Conservation (phyloP, 1,139 yeast species). For the Komagataea norvegica region DNA sequence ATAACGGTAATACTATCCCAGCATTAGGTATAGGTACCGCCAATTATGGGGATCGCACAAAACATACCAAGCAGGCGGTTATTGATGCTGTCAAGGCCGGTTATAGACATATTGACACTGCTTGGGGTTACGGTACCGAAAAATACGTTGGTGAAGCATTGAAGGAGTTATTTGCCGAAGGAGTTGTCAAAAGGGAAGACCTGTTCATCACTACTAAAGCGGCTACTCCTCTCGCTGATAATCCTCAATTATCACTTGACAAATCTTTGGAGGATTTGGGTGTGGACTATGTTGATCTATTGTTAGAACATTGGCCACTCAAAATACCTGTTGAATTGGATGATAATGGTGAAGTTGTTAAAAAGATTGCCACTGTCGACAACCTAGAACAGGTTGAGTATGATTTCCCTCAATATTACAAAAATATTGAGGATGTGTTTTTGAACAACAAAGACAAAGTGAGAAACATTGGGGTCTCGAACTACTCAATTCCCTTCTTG, state of each 20-base stretch:
- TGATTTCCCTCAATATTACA: conserved; percentile 41
- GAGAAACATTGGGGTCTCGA: conserved; percentile 59
- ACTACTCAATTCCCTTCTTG: conserved; percentile 44
- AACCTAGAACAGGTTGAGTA: conserved; percentile 42
- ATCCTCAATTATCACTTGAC: conserved; percentile 34
- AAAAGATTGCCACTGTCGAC: conserved; percentile 20
- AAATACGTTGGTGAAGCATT: conserved; percentile 47
- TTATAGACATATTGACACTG: conserved; percentile 52
- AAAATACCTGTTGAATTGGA: too few species aligned
- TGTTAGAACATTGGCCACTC: conserved; percentile 66
- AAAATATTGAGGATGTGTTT: conserved; percentile 39
- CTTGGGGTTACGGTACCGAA: conserved; percentile 50
- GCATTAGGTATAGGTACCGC: conserved; percentile 60
- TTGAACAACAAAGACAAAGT: conserved; percentile 35
- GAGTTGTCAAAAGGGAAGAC: conserved; percentile 50
- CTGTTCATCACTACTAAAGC: conserved; percentile 58
- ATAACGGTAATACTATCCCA: conserved; percentile 51
- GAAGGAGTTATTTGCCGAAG: conserved; percentile 43
- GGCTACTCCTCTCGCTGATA: conserved; percentile 45
- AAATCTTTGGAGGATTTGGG: conserved; percentile 40
- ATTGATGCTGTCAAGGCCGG: conserved; percentile 46
- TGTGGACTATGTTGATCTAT: conserved; percentile 53
- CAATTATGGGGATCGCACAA: conserved; percentile 31
- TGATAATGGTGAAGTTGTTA: too few species aligned
- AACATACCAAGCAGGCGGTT: conserved; percentile 32